These are phyloP conservation scores for Candida sithepensis DNA, from an alignment of 805 yeast genomes.

Conservation along the genomic window DNA sequence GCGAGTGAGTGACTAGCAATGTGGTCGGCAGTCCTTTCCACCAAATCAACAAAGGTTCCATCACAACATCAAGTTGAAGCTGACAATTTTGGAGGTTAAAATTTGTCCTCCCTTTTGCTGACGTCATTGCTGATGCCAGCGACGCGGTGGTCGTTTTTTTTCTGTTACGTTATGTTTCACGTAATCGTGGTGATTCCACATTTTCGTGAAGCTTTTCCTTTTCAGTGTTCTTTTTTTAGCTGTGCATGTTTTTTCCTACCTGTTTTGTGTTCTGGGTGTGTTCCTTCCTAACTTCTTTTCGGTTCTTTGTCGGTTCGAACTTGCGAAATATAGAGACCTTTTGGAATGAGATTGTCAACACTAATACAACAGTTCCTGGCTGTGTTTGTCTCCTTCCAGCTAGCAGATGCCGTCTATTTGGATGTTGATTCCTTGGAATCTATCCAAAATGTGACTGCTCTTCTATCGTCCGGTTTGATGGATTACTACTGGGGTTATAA, in stretches of 20 bases:
- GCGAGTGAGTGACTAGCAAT: neutral
- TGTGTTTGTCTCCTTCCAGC: neutral
- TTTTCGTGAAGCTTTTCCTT: too few species aligned
- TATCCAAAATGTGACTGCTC: conserved; percentile 47
- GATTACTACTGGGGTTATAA: conserved; percentile 63
- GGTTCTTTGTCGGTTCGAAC: too few species aligned
- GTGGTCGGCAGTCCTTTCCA: neutral
- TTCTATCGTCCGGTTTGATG: conserved; percentile 58
- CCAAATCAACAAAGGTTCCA: too few species aligned
- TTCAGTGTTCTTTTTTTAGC: neutral
- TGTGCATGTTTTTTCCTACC: too few species aligned
- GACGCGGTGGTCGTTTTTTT: neutral
- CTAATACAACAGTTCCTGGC: neutral
- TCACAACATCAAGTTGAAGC: neutral
- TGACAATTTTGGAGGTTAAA: neutral
- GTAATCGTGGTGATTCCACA: neutral
- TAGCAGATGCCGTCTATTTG: conserved; percentile 16
- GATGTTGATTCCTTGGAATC: conserved; percentile 41
- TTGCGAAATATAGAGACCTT: too few species aligned
- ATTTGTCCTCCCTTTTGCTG: neutral
- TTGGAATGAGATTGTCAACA: neutral
- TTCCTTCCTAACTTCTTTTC: too few species aligned
- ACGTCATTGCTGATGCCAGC: too few species aligned
- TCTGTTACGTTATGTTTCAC: neutral
- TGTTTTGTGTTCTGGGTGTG: too few species aligned